Conservation (phyloP, 2,329 filamentous ascomycete genomes). For the Colletotrichum somersetense region DNA sequence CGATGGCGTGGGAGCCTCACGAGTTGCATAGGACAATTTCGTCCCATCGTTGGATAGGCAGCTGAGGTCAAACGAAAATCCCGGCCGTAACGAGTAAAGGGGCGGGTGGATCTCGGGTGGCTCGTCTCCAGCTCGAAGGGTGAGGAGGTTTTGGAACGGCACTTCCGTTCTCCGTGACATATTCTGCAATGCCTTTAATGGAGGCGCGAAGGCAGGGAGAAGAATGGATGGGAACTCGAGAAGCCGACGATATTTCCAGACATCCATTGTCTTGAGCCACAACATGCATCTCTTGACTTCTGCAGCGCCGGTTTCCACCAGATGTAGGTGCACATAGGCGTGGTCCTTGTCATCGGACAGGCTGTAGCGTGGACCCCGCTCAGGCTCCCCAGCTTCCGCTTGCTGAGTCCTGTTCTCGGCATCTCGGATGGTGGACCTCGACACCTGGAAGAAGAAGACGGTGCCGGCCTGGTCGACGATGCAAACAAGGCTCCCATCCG, state of each 20-base stretch:
- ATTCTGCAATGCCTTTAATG: constrained; percentile 66
- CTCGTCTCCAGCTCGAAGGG: constrained; percentile 46
- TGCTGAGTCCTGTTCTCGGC: constrained; percentile 39
- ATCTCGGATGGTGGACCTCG: constrained; percentile 46
- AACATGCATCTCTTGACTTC: constrained; percentile 46
- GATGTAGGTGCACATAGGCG: constrained; percentile 51
- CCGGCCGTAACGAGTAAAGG: constrained; percentile 60
- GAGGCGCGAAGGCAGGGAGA: constrained; percentile 69
- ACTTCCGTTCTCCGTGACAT: constrained; percentile 60
- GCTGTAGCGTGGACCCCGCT: constrained; percentile 39
- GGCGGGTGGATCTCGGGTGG: constrained; percentile 54
- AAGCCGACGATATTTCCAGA: constrained; percentile 50
- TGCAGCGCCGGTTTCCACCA: constrained; percentile 44
- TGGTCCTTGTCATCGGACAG: constrained; percentile 49
- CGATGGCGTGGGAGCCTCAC: constrained; percentile 40
- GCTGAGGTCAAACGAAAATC: constrained; percentile 63
- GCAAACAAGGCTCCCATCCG: constrained; percentile 63
- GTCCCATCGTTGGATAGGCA: constrained; percentile 47
- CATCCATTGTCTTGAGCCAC: constrained; percentile 48
- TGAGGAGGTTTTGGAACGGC: constrained; percentile 63
- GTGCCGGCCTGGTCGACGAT: constrained; percentile 56
- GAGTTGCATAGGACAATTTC: constrained; percentile 44
- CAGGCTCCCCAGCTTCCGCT: background rate
- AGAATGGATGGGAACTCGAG: constrained; percentile 74
- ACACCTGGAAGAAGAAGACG: constrained; percentile 58